Conservation (phyloP, 306 rosid genomes). For the Purshia tridentata region DNA sequence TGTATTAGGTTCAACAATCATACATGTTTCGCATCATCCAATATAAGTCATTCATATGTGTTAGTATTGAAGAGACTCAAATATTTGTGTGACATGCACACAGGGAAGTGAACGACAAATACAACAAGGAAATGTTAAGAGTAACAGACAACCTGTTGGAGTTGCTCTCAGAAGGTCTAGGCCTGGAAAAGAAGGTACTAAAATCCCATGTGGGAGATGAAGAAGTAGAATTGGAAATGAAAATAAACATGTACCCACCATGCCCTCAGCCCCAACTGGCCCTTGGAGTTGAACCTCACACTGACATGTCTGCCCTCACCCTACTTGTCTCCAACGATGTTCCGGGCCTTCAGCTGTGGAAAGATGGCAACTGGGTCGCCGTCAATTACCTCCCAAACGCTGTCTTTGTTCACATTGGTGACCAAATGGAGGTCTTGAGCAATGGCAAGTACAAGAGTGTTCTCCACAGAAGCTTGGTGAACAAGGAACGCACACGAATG, state of each 20-base stretch:
- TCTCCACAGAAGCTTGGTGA: slow-evolving; percentile 66
- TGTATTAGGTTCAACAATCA: too few relatives aligned
- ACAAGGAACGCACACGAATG: slow-evolving; percentile 53
- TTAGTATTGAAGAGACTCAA: background rate
- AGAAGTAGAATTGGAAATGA: slow-evolving; percentile 56
- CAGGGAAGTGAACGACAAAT: slow-evolving; percentile 53
- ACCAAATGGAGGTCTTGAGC: slow-evolving; percentile 57
- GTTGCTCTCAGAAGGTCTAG: slow-evolving; percentile 56
- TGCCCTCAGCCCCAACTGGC: slow-evolving; percentile 73
- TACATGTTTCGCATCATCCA: too few relatives aligned
- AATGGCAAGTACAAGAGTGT: slow-evolving; percentile 69
- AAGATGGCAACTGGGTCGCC: slow-evolving; percentile 47
- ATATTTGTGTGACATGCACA: background rate
- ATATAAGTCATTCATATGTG: too few relatives aligned
- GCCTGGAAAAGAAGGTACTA: slow-evolving; percentile 41
- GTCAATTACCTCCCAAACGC: slow-evolving; percentile 45
- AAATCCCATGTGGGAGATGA: slow-evolving; percentile 44
- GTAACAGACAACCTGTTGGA: slow-evolving; percentile 38
- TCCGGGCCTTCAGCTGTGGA: slow-evolving; percentile 62
- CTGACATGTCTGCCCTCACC: slow-evolving; percentile 72
- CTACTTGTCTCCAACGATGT: slow-evolving; percentile 55
- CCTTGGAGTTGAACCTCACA: slow-evolving; percentile 72
- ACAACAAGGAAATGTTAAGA: slow-evolving; percentile 48
- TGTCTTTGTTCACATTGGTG: slow-evolving; percentile 56
- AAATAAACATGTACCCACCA: slow-evolving; percentile 73